A percentile compares a stretch with the other conserved stretches of the same genome.
Conservation (phyloP, 2,329 filamentous ascomycete genomes). For the Claviceps sp. region DNA sequence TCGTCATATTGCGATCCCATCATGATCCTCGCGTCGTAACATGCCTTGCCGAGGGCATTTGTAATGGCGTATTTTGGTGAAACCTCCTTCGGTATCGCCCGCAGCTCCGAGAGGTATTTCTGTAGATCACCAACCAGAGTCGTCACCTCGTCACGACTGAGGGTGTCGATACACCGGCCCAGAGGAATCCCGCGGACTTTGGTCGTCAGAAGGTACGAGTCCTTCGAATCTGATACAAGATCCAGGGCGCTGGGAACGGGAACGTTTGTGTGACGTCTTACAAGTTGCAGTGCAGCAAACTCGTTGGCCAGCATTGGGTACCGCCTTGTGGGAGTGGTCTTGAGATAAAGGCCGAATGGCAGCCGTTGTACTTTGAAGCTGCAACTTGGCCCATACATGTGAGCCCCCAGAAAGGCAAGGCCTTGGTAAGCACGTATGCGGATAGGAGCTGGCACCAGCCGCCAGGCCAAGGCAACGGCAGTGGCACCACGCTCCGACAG, state of each 20-base stretch:
- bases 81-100: constrained; percentile 2
- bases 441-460: neutral
- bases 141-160: constrained; percentile 1
- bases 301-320: constrained; percentile 2
- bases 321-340: neutral
- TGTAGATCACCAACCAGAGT: neutral
- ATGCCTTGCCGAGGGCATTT: constrained; percentile 1
- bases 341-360: constrained; percentile 11
- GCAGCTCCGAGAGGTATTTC: neutral
- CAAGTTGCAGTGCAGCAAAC: constrained; percentile 2
- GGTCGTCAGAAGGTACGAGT: neutral
- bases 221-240: neutral
- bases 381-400: constrained; percentile 7
- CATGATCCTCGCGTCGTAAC: constrained; percentile 1
- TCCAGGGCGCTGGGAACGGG: constrained; percentile 2
- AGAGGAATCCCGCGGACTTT: neutral
- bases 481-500: neutral
- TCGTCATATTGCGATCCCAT: neutral
- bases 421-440: constrained; percentile 1
- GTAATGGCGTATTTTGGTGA: constrained; percentile 1
- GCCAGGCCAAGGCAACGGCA: neutral
- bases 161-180: constrained; percentile 2
- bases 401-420: neutral
- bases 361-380: constrained; percentile 9
- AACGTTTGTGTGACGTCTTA: constrained; percentile 1